A percentile compares a stretch with the other conserved stretches of the same genome.
These are phyloP conservation scores for Amauroascus niger DNA, from an alignment of 2,329 filamentous ascomycete species.

Conservation along the genomic window DNA sequence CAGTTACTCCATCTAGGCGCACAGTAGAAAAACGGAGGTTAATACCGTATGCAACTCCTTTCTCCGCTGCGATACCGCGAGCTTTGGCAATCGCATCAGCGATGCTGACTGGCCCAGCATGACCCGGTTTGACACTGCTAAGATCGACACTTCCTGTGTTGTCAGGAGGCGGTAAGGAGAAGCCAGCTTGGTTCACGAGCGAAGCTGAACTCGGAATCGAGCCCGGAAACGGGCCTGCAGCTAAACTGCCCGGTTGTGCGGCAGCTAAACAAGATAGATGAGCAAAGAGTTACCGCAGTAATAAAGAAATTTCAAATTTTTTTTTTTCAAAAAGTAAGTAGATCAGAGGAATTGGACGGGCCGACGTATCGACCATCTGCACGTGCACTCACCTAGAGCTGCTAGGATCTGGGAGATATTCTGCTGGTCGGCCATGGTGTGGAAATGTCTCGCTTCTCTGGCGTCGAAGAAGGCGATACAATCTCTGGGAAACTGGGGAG, in stretches of 20 bases:
- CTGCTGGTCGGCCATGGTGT: conserved; percentile 16
- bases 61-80: conserved; percentile 69
- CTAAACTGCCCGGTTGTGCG: conserved; percentile 36
- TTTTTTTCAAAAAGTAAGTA: no score
- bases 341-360: not conserved
- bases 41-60: conserved; percentile 49
- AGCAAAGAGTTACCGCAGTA: not conserved
- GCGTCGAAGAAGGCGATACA: not conserved
- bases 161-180: conserved; percentile 34
- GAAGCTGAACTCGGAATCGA: conserved; percentile 25
- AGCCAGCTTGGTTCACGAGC: conserved; percentile 35
- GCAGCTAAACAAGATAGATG: conserved; percentile 34
- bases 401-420: conserved; percentile 17
- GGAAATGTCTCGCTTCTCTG: not conserved
- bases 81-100: conserved; percentile 77
- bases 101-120: conserved; percentile 71
- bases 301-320: no score
- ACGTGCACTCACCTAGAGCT: conserved; percentile 14
- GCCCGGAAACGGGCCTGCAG: conserved; percentile 26
- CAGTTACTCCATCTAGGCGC: not conserved
- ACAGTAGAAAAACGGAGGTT: not conserved
- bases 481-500: conserved; percentile 2
- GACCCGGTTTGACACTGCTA: conserved; percentile 67
- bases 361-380: not conserved
- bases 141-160: conserved; percentile 66